Percentiles rank a stretch among this genome's conserved stretches.
Evolutionary conservation across 2,329 filamentous ascomycete species (phyloP).

Genomic region (Aspergillus nomiae): DNA sequence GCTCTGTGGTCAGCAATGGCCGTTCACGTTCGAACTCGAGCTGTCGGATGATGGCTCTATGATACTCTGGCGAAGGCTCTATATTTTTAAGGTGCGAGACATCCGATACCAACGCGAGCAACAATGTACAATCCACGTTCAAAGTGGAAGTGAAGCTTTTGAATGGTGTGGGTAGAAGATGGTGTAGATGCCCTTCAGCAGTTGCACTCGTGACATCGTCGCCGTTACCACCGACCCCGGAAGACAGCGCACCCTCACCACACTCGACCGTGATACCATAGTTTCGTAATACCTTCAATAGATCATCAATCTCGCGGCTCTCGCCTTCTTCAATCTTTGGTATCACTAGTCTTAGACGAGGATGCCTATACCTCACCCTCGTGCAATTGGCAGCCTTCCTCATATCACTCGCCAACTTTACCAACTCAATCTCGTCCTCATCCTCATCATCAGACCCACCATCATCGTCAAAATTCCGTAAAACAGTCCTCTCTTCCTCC

Average conservation of each 20-base stretch:
- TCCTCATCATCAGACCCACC: constrained; percentile 49
- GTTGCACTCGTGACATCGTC: constrained; percentile 11
- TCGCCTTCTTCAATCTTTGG: constrained; percentile 58
- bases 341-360: constrained; percentile 61
- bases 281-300: constrained; percentile 58
- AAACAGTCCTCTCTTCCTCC: constrained; percentile 26
- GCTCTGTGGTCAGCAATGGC: constrained; percentile 60
- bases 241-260: constrained; percentile 23
- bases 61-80: constrained; percentile 54
- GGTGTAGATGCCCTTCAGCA: constrained; percentile 26
- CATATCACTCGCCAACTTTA: constrained; percentile 63
- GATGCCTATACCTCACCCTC: constrained; percentile 61
- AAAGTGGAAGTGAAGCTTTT: constrained; percentile 46
- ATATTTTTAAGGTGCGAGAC: constrained; percentile 61
- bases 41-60: constrained; percentile 64
- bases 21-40: constrained; percentile 65
- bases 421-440: constrained; percentile 59
- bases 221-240: constrained; percentile 1
- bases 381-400: constrained; percentile 58
- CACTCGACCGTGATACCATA: constrained; percentile 50
- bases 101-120: constrained; percentile 73
- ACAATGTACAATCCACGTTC: constrained; percentile 61
- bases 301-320: constrained; percentile 56
- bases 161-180: constrained; percentile 44
- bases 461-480: constrained; percentile 37